Conservation (phyloP, 371 early-diverging fungal genomes). For the Circinella minor region DNA sequence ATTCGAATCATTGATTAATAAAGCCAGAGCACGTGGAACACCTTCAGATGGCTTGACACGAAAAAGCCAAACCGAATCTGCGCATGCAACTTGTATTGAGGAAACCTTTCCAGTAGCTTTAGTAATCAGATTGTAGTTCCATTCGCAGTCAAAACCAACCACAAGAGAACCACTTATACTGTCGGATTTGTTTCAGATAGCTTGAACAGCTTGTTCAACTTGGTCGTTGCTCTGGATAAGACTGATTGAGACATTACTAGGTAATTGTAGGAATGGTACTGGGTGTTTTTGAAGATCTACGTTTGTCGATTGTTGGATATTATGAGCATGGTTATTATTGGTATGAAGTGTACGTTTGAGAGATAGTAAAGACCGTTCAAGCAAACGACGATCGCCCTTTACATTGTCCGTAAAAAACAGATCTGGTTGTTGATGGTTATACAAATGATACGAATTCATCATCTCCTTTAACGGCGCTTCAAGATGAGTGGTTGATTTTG, state of each 20-base stretch:
- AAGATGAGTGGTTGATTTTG: neutral
- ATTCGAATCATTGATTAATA: neutral
- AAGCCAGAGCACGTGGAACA: neutral
- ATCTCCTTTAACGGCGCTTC: neutral
- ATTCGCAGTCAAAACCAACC: conserved; percentile 1
- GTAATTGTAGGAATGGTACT: neutral
- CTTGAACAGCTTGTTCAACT: neutral
- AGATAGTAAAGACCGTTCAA: neutral
- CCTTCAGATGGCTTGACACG: neutral
- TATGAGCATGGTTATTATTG: neutral
- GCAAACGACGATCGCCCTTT: neutral
- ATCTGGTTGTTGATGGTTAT: neutral
- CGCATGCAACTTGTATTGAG: neutral
- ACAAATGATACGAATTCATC: neutral
- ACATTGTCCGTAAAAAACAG: neutral
- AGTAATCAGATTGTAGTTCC: neutral
- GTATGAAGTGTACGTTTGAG: neutral
- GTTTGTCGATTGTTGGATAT: neutral
- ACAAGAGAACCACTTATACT: neutral
- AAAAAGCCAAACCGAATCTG: neutral
- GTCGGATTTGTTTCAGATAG: neutral
- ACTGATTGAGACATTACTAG: neutral
- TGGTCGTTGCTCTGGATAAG: neutral
- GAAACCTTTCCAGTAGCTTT: neutral
- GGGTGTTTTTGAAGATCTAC: neutral